Base-by-base conservation (phyloP, 441 rosid genomes). In the Pelargonium myrrhifolium region DNA sequence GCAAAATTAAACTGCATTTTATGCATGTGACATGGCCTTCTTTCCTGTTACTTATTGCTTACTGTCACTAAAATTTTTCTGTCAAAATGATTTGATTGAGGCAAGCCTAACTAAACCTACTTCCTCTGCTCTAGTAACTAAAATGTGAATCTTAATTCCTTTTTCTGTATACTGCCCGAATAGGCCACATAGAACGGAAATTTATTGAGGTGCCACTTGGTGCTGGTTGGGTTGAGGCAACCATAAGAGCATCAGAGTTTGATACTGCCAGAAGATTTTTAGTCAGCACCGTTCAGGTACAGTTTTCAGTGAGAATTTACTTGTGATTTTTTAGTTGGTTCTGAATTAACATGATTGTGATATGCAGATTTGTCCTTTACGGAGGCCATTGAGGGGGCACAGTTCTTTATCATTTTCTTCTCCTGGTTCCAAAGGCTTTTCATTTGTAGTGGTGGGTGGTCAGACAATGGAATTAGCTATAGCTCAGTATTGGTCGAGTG, bases 401-500 rank as follows among this genome's bases (percentile, higher is more conserved):
- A 86, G 76, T 55, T 88, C 80, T 51, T 69, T 85, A 28, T 87
- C 85, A 6, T 87, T 90, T 66, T 84, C 99, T 70, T 92, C 96
- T 64, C 96, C 99, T 14, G 73, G 86, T 73, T 74, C 88, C 78
- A 86, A 92, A 86, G 86, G 88, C 78, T 92, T 86, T 78, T 35
- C 87, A 53, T 89, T 95, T 73, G 86, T 89, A 65, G 96, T 90
- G 65, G 85, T 86, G 70, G 83, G 91, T 80, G 98, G 99, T 71
- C 92, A 81, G 80, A 92, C 97, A 49, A 87, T 90, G 96, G 99
- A 95, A 79, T 83, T 95, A 72, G 89, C 88, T 69, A 71, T 95
- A 74, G 96, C 99, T 76, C 99, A 92, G 76, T 95, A 89, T 80
- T 92, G 99, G 98, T 87, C 97, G 65, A 95, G 99, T 78, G 99